A percentile compares a stretch with the other conserved stretches of the same genome.
Evolutionary conservation across 2,329 filamentous ascomycete genomes (phyloP).

Genomic region (Exutisphaerella laricina): DNA sequence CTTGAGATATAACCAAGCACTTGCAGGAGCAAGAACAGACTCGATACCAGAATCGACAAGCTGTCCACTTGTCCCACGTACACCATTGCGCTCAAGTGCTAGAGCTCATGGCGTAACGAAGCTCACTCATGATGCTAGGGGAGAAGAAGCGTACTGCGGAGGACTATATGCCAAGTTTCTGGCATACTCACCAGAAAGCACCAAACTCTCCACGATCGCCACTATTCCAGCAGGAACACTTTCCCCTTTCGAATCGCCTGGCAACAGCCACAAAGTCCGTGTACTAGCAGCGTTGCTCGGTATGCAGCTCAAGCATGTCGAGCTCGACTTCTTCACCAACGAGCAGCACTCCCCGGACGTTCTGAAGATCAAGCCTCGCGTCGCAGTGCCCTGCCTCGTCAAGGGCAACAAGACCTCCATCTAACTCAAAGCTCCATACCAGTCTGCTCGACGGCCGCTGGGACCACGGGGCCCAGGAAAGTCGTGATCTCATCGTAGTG

Average conservation of each 20-base stretch:
- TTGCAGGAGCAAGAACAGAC: no score
- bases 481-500: slow-evolving; percentile 4
- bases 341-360: slow-evolving; percentile 12
- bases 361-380: slow-evolving; percentile 13
- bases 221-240: slow-evolving; percentile 3
- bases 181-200: no score
- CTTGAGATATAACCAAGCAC: no score
- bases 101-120: no score
- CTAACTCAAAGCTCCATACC: slow-evolving; percentile 10
- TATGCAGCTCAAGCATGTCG: slow-evolving; percentile 11
- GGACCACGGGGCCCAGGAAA: neutral
- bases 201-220: no score
- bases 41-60: no score
- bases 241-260: slow-evolving; percentile 7
- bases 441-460: slow-evolving; percentile 5
- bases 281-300: slow-evolving; percentile 10
- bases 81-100: no score
- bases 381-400: slow-evolving; percentile 9
- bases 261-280: slow-evolving; percentile 16
- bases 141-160: no score
- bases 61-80: no score
- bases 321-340: slow-evolving; percentile 9
- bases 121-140: no score
- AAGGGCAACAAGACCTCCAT: slow-evolving; percentile 11
- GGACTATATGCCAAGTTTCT: no score